Base-by-base conservation (phyloP, 2,329 filamentous ascomycete species). In the Venturia nashicola region DNA sequence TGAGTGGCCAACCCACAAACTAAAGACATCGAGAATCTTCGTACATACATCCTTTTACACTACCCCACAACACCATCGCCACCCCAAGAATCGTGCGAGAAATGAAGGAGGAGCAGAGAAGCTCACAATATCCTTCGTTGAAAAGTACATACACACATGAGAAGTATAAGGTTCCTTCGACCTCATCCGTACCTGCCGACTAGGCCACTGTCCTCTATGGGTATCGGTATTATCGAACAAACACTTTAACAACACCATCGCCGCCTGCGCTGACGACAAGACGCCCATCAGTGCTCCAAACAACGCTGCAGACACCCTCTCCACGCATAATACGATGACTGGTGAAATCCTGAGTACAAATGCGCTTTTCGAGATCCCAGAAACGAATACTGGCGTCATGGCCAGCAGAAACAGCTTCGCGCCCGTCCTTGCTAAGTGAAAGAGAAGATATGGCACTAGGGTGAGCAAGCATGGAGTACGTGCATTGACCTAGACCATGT, bases 391-490 rank as follows among this genome's bases (percentile, higher is more conserved):
- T 94, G 62, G 93, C 93, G 73, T 99, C 94, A 74, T 99, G 94
- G 27, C 94, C 94, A 1, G 91, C 94, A 57, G 91, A 97, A 60
- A 99, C 93, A 12, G 97, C 87, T 78, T 99, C 94, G 65, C 88
- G 87, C 57, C 93, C 92, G 72, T 97, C 93, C 16, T 93, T 94
- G 69, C 91, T 96, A 23, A 99, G 83, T 0, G 91, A 95, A 5
- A 99, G 82, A 34, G 90, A 88, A 1, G 94, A 95, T 68, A 99
- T 97, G 64, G 94, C 88, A 3, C 92, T 89, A 0, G 94, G 91
- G 70, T 99, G 94, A 6, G 94, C 94, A 65, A 97, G 85, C 94
- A 99, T 99, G 71, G 89, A 95, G 77, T 99, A 99, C 67, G 94
- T 97, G 78, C 92, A 97, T 91, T 99, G 94, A 65, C 94, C 94